phyloP scores from a whole-genome alignment of 257 asterid species.

The Ehretia macrophylla region DNA sequence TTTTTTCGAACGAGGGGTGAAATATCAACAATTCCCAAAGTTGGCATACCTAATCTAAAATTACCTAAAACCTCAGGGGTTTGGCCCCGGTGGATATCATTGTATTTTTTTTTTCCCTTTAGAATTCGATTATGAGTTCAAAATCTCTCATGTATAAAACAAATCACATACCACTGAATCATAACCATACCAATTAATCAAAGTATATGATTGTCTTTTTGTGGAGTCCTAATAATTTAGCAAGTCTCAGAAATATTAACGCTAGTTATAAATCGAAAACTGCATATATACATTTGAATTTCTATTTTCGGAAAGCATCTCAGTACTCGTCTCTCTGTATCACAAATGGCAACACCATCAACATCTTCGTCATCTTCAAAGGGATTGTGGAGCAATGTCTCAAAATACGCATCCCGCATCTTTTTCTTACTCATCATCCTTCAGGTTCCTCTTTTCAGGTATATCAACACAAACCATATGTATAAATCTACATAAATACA shows the following conservation, averaged over 20 bases:
- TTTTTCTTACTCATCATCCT: slow-evolving; percentile 61
- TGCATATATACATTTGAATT: no score
- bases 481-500: neutral
- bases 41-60: neutral
- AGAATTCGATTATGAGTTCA: no score
- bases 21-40: no score
- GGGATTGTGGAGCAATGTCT: slow-evolving; percentile 64
- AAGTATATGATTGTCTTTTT: no score
- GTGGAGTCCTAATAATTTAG: no score
- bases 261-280: no score
- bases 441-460: slow-evolving; percentile 98
- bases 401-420: slow-evolving; percentile 58
- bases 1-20: no score
- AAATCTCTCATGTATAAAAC: no score
- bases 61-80: neutral
- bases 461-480: neutral
- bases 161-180: no score
- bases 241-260: no score
- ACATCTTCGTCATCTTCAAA: slow-evolving; percentile 22
- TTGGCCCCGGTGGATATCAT: neutral
- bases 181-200: no score
- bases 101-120: no score
- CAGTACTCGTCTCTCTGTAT: neutral
- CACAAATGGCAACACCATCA: slow-evolving; percentile 1
- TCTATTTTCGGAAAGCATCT: neutral